Conservation (phyloP, 805 yeast species). For the Suhomyces vadensis region DNA sequence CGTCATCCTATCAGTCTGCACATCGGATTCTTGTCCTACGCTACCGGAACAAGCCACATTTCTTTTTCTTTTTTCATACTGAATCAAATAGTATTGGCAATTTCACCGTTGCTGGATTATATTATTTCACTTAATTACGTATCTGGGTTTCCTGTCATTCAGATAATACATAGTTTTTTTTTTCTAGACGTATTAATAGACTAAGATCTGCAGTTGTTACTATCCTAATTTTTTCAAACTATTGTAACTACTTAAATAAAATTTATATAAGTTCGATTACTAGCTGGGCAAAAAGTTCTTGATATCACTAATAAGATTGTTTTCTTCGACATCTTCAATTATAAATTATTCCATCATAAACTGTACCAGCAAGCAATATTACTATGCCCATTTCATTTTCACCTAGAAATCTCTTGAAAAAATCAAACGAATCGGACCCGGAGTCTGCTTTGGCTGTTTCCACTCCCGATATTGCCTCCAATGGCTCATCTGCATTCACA, state of each 20-base stretch:
- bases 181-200: neutral
- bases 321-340: no score
- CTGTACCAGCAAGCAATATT: neutral
- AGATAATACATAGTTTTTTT: neutral
- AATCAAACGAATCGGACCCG: no score
- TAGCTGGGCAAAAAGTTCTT: no score
- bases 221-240: neutral
- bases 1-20: neutral
- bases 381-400: constrained; percentile 5
- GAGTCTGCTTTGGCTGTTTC: neutral
- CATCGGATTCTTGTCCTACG: neutral
- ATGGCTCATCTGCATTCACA: neutral
- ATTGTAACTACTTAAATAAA: no score
- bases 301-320: no score
- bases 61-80: constrained; percentile 1
- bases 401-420: constrained; percentile 2
- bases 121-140: neutral
- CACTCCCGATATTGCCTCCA: neutral
- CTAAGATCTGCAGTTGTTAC: neutral
- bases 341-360: no score
- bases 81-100: neutral
- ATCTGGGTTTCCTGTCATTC: neutral
- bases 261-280: no score
- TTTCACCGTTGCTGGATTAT: constrained; percentile 1
- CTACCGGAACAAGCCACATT: neutral